Base-by-base conservation (phyloP, 139 green algal species). In the Medakamo hakoo region DNA sequence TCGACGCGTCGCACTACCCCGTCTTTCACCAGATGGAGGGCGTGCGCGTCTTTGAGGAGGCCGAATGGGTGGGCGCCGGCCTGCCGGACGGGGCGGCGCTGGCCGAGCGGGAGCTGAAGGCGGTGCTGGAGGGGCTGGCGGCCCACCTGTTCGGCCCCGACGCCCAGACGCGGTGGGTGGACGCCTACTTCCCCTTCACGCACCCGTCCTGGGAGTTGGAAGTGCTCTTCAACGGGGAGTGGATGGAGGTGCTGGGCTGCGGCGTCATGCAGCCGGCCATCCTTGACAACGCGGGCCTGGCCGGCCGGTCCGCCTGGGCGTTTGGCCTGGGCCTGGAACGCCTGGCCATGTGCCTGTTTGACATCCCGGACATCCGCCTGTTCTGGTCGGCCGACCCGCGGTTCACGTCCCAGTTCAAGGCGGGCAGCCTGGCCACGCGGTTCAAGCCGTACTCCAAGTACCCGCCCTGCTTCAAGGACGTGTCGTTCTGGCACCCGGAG, bases 1-100 rank as follows among this genome's bases (percentile, higher is more conserved):
- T 99, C 60, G 93, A 99, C 69, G 77, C 89, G 30, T 98, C 93
- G 2, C 93, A 99, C 81, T 99, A 98, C 80, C 93, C 93, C 0
- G 93, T 99, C 16, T 99, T 99, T 71, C 93, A 99, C 71, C 92
- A 98, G 78, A 98, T 98, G 91, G 92, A 98, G 81, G 92, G 89
- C 48, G 85, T 96, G 69, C 63, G 64, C 26, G 57, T 73, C 28
- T 68, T 68, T 21, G 22, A 3, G 3, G 55, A 60, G 9, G 28
- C 40, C 0, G 80, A 93, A 52, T 92, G 81, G 82, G 67, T 74
- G 59, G 80, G 66, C 4, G 72, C 76, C 22, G 86, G 81, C 48
- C 29, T 81, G 18, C 32, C 25, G 58, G 66, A 78, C 23, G 59
- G 66, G 14, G 82, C 71, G 2, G 68, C 79, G 29, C 70, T 88